A percentile compares a stretch with the other conserved stretches of the same genome.
Conservation (phyloP, 495 filamentous ascomycete genomes). For the Hapsidospora chrysogenum region DNA sequence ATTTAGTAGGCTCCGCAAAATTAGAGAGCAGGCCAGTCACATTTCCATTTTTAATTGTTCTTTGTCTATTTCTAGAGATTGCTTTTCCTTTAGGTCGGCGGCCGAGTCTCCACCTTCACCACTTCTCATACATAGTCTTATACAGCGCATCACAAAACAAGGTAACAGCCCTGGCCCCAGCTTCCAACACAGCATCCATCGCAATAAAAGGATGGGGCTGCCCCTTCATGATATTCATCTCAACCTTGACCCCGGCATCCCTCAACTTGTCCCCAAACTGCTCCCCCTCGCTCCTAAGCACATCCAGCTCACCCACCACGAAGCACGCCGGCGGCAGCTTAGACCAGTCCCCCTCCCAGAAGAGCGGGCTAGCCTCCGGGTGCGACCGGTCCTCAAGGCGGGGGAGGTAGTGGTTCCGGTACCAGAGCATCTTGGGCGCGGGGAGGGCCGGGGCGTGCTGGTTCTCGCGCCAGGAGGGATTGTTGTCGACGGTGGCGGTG, state of each 20-base stretch:
- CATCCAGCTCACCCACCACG: slow-evolving; percentile 40
- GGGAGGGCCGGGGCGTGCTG: slow-evolving; percentile 32
- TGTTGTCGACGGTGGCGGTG: slow-evolving; percentile 28
- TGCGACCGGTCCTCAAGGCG: slow-evolving; percentile 23
- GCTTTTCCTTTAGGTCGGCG: too few species aligned
- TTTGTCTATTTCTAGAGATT: too few species aligned
- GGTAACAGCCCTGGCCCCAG: slow-evolving; percentile 35
- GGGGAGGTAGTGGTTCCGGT: slow-evolving; percentile 38
- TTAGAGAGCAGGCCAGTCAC: too few species aligned
- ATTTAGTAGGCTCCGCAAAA: too few species aligned
- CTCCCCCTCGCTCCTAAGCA: slow-evolving; percentile 34
- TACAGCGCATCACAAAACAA: slow-evolving; percentile 35
- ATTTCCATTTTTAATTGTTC: too few species aligned
- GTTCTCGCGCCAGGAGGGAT: slow-evolving; percentile 29
- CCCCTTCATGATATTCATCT: slow-evolving; percentile 38
- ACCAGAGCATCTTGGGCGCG: slow-evolving; percentile 41
- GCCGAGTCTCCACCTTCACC: too few species aligned
- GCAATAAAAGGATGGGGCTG: slow-evolving; percentile 48
- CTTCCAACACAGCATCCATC: slow-evolving; percentile 38
- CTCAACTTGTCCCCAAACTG: slow-evolving; percentile 32
- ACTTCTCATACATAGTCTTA: too few species aligned
- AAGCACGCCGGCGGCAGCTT: slow-evolving; percentile 31
- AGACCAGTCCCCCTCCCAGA: slow-evolving; percentile 31
- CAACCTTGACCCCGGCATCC: slow-evolving; percentile 27
- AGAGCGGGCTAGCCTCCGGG: slow-evolving; percentile 37